Base-by-base conservation (phyloP, 257 asterid species). In the Mentha longifolia region DNA sequence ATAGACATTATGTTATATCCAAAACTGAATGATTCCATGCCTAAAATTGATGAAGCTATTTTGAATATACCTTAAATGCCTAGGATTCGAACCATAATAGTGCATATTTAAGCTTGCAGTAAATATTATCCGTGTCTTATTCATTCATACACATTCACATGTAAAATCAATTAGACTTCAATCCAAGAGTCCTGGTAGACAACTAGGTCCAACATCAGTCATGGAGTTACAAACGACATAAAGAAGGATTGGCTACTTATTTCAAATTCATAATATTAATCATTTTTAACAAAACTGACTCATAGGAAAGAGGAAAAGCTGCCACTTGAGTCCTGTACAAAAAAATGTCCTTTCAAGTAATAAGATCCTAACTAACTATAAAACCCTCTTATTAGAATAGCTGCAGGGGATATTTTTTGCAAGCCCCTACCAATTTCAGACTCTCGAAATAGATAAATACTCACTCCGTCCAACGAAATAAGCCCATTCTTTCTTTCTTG, bases 201-300 rank as follows among this genome's bases (percentile, higher is more conserved):
- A 41, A 61, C 7, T 17, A 39, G 5, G 41, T 42, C 42, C 46
- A 42, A 4, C 16, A 28, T 28, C 46, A 52, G 43, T 39, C n/a
- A 4, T 55, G 45, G 67, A 72, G 47, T 52, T 41, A 30, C 67
- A 52, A 73, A 52, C 65, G 52, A 51, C 45, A 52, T 22, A 9
- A 37, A 31, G 25, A 13, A 41, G 47, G 19, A 25, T 3, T 5
- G 56, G 9, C 31, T 54, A 73, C 31, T 28, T 43, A 54, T 28
- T 52, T 52, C 33, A 12, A 62, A 73, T 41, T 55, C 61, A 31
- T 60, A 14, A 3, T 68, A 50, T 17, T 35, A 43, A n/a, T 47
- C 54, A 47, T 15, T 14, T 11, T 47, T 47, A 22, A 47, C 54
- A 15, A 47, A 47, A 19, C 9, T 4, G 54, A 47, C 3, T 2